A percentile compares a stretch with the other conserved stretches of the same genome.
Evolutionary conservation across 164 flowering plant species (phyloP).

Genomic region (Cinnamomum micranthum): DNA sequence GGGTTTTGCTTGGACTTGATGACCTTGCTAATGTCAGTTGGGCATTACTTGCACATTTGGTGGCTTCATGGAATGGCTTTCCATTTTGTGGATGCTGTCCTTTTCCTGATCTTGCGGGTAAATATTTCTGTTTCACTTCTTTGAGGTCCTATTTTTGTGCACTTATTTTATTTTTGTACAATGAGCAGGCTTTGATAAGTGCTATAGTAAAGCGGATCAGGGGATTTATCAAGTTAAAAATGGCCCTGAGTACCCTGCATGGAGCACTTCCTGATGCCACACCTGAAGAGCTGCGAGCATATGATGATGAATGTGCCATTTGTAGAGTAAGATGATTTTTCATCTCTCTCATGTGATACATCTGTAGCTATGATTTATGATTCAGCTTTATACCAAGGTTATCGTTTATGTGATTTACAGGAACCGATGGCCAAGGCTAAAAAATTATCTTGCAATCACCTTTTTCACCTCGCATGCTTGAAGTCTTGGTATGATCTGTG

Average conservation of each 20-base stretch:
- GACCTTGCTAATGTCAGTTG: constrained; percentile 83
- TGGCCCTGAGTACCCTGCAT: constrained; percentile 75
- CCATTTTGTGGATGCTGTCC: constrained; percentile 87
- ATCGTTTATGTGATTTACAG: constrained; percentile 35
- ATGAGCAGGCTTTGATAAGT: constrained; percentile 74
- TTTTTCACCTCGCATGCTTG: constrained; percentile 94
- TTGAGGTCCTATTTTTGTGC: neutral
- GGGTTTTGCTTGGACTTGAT: constrained; percentile 86
- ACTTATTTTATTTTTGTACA: constrained; percentile 2
- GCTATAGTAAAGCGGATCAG: constrained; percentile 68
- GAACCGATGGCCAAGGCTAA: constrained; percentile 99
- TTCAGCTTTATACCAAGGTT: neutral
- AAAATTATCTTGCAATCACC: constrained; percentile 85
- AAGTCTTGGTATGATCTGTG: constrained; percentile 76
- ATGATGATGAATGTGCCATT: constrained; percentile 96
- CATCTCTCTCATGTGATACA: neutral
- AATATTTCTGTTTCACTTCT: constrained; percentile 15
- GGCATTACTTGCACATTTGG: constrained; percentile 89
- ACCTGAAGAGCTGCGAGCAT: constrained; percentile 72
- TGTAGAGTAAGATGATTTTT: constrained; percentile 62
- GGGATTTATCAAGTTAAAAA: constrained; percentile 71
- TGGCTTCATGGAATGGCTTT: constrained; percentile 98
- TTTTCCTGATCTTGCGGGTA: constrained; percentile 86
- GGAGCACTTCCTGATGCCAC: constrained; percentile 98
- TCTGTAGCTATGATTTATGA: neutral